Evolutionary conservation across 208 protist species (phyloP).

Genomic region (Trypanosoma lewisi): DNA sequence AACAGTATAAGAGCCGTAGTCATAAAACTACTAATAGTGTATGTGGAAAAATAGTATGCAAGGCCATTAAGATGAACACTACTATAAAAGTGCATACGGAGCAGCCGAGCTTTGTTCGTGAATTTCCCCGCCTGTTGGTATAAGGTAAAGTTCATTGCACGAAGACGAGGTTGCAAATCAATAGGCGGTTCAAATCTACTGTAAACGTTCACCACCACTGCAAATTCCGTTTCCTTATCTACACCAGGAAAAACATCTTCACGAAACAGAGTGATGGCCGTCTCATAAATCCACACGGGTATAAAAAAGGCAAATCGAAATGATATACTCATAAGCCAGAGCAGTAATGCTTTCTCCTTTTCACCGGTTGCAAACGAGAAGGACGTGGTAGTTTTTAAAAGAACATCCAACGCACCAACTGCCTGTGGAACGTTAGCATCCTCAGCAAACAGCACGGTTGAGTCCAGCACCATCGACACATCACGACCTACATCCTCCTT

Average conservation of each 20-base stretch:
- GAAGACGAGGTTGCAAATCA: conserved; percentile 49
- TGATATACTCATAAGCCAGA: conserved; percentile 12
- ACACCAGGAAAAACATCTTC: conserved; percentile 39
- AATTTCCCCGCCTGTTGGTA: conserved; percentile 33
- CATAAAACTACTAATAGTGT: conserved; percentile 50
- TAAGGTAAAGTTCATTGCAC: conserved; percentile 75
- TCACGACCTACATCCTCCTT: conserved; percentile 51
- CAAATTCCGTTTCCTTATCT: conserved; percentile 42
- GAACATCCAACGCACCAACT: conserved; percentile 37
- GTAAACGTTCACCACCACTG: conserved; percentile 59
- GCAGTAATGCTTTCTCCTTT: conserved; percentile 1
- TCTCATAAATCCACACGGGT: conserved; percentile 29
- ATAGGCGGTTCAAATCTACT: conserved; percentile 59
- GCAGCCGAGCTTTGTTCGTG: conserved; percentile 29
- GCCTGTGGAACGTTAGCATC: conserved; percentile 31
- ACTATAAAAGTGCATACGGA: conserved; percentile 48
- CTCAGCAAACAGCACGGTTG: conserved; percentile 53
- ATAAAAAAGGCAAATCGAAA: conserved; percentile 35
- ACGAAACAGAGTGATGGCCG: conserved; percentile 11
- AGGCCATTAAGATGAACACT: conserved; percentile 54
- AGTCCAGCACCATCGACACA: conserved; percentile 53
- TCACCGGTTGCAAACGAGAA: conserved; percentile 42
- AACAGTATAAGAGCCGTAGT: conserved; percentile 21
- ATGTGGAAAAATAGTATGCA: conserved; percentile 45
- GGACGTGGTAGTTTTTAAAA: conserved; percentile 56